A percentile compares a stretch with the other conserved stretches of the same genome.
Evolutionary conservation across 305 asterid species (phyloP).

Genomic region (Lippia alba): DNA sequence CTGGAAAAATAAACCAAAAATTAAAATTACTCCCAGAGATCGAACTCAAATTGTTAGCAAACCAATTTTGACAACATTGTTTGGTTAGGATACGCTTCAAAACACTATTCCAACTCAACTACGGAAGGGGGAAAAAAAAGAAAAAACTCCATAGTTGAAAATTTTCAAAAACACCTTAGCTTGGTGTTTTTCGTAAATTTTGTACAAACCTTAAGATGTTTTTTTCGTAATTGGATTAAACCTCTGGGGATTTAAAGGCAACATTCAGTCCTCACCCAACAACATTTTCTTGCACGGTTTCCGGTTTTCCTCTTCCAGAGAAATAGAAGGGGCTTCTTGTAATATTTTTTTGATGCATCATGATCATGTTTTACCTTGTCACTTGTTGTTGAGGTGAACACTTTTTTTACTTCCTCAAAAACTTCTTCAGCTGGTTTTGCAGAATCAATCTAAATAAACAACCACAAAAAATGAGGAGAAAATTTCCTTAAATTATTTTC

Average conservation of each 20-base stretch:
- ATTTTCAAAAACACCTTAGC: too few species aligned
- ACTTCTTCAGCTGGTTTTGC: slow-evolving; percentile 63
- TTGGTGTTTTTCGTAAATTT: too few species aligned
- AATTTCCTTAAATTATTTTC: not conserved
- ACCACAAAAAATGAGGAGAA: slow-evolving; percentile 9
- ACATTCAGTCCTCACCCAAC: slow-evolving; percentile 35
- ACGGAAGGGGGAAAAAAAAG: too few species aligned
- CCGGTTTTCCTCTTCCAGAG: slow-evolving; percentile 32
- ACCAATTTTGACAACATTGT: too few species aligned
- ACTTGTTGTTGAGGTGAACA: slow-evolving; percentile 46
- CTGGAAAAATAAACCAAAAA: too few species aligned
- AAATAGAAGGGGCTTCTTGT: slow-evolving; percentile 21
- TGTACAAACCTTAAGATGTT: too few species aligned
- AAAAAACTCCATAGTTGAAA: too few species aligned
- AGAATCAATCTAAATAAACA: slow-evolving; percentile 57
- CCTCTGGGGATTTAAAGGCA: slow-evolving; percentile 2
- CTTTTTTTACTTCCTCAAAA: slow-evolving; percentile 72
- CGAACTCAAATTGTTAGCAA: too few species aligned
- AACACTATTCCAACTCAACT: too few species aligned
- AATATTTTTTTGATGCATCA: slow-evolving; percentile 23
- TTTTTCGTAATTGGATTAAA: not conserved
- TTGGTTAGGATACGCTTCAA: too few species aligned
- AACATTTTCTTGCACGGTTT: slow-evolving; percentile 17
- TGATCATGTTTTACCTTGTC: slow-evolving; percentile 53
- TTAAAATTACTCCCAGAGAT: too few species aligned